phyloP scores from a whole-genome alignment of 768 basidiomycete species.

The Amylocystis lapponica region DNA sequence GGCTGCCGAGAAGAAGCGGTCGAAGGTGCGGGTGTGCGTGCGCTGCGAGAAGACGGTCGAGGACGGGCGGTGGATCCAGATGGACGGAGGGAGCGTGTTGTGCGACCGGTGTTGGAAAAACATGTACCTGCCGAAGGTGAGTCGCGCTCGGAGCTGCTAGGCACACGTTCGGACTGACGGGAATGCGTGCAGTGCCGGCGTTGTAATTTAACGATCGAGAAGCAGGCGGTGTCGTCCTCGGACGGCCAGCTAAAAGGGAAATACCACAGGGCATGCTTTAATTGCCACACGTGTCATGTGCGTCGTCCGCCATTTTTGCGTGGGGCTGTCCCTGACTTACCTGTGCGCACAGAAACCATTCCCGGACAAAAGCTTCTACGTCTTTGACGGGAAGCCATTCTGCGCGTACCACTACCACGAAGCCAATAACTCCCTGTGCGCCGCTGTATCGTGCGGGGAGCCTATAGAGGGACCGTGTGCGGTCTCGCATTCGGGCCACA shows the following conservation, averaged over 20 bases:
- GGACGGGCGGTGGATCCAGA: slow-evolving; percentile 78
- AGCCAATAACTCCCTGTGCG: slow-evolving; percentile 84
- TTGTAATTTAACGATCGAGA: slow-evolving; percentile 84
- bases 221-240: slow-evolving; percentile 81
- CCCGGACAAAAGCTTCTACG: slow-evolving; percentile 89
- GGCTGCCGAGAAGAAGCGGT: slow-evolving; percentile 23
- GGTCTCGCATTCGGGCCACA: slow-evolving; percentile 71
- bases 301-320: slow-evolving; percentile 13
- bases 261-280: slow-evolving; percentile 90
- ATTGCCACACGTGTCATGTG: slow-evolving; percentile 78
- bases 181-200: slow-evolving; percentile 65
- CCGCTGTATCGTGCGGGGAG: slow-evolving; percentile 69
- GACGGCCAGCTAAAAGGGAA: slow-evolving; percentile 96
- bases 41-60: slow-evolving; percentile 67
- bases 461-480: slow-evolving; percentile 95
- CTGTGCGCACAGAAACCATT: slow-evolving; percentile 62
- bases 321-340: not conserved
- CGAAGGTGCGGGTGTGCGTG: slow-evolving; percentile 40
- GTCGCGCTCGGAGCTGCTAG: slow-evolving; percentile 16
- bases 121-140: slow-evolving; percentile 89
- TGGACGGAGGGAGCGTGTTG: slow-evolving; percentile 69
- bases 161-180: no score
- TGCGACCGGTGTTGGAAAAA: slow-evolving; percentile 95
- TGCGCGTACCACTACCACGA: slow-evolving; percentile 94
- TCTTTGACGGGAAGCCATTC: slow-evolving; percentile 83